Evolutionary conservation across 1,284 basidiomycete species (phyloP), one percentile per base, ranked within the genome.

Genomic region (Cerrena zonata): DNA sequence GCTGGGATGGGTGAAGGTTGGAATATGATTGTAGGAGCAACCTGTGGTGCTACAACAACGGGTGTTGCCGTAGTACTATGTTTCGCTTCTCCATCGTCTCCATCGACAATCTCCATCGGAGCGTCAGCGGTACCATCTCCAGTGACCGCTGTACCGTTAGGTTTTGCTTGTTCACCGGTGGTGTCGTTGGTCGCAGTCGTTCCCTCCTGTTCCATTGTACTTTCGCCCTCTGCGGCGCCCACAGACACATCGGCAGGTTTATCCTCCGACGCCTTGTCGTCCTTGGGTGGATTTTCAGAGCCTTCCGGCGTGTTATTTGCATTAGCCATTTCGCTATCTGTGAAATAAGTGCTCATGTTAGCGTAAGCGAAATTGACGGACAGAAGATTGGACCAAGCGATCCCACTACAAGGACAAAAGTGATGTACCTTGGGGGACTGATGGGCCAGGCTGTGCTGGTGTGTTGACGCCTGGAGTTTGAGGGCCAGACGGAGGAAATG

Each of bases 1-100:
- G 50, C 37, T 47, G 47, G 54, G 30, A 53, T 51, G 25, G 47
- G 53, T n/a, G n/a, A n/a, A 23, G 44, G 53, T 12, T 56, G 51
- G 27, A 44, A 41, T 12, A 47, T 40, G 36, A 37, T n/a, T 27
- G 47, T 45, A 13, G 30, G 43, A n/a, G 19, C 26, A 10, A 40
- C 21, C 23, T 36, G 42, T 11, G 50, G 44, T 13, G 34, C 18
- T 22, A 49, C 15, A 5, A 50, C 34, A 1, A 48, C 27, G 10
- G 50, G 15, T 2, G 61, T 34, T 5, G 53, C 36, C 22, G 53
- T 22, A 5, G 41, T 42, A 41, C 21, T 42, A 41, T 53, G 42
- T 59, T 61, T 60, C 38, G 73, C 77, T 27, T 61, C 67, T n/a
- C 74, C 76, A 37, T 75, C 75, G 47, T 82, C 79, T 18, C 73